Percentiles rank a stretch among this genome's conserved stretches.
These are phyloP conservation scores for Antitrichia curtipendula DNA, from an alignment of 225 moss, liverwort and hornwort species.

Conservation along the genomic window DNA sequence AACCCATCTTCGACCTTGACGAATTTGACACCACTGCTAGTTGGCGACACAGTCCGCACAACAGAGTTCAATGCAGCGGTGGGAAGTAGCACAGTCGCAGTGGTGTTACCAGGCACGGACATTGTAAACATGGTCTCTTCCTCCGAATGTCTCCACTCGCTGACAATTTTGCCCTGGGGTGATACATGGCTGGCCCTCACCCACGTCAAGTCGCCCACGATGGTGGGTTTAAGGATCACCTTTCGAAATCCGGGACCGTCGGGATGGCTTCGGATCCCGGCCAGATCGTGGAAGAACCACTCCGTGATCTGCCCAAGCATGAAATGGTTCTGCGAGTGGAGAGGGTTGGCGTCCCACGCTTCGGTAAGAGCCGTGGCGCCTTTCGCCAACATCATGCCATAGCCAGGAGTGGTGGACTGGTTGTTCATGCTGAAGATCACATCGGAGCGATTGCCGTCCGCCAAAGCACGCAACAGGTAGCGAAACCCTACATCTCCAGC, in stretches of 20 bases:
- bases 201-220: slow-evolving; percentile 35
- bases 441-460: slow-evolving; percentile 40
- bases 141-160: slow-evolving; percentile 11
- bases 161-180: slow-evolving; percentile 3
- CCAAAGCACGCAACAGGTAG: slow-evolving; percentile 36
- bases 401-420: slow-evolving; percentile 22
- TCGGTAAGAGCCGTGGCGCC: slow-evolving; percentile 43
- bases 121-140: not conserved
- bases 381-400: slow-evolving; percentile 38
- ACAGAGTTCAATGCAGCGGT: not conserved
- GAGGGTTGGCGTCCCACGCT: slow-evolving; percentile 35
- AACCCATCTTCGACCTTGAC: slow-evolving; percentile 1
- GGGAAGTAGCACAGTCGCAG: slow-evolving; percentile 23
- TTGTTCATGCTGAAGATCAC: slow-evolving; percentile 23
- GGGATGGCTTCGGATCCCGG: slow-evolving; percentile 27
- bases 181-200: slow-evolving; percentile 29
- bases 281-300: slow-evolving; percentile 44
- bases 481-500: slow-evolving; percentile 43
- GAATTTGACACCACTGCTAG: not conserved
- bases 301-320: slow-evolving; percentile 44
- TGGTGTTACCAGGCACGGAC: slow-evolving; percentile 2
- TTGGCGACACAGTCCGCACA: not conserved
- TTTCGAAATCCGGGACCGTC: slow-evolving; percentile 20
- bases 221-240: slow-evolving; percentile 17
- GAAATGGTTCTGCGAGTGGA: slow-evolving; percentile 38